Conservation (phyloP, 768 basidiomycete genomes). For the Crassisporium funariophilum region DNA sequence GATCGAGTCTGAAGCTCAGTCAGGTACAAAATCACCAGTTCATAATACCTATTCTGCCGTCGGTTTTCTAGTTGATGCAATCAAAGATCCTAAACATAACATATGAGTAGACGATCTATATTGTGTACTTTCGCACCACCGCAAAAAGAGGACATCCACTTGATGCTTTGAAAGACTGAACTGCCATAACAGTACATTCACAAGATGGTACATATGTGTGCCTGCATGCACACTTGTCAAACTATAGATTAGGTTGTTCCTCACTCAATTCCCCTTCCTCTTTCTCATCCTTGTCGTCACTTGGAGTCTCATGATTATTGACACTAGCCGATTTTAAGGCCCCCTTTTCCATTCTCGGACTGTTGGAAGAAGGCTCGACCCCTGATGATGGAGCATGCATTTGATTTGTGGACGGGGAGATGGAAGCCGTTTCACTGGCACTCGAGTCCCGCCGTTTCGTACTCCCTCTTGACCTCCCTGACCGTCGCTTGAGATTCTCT, state of each 20-base stretch:
- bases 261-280: slow-evolving; percentile 47
- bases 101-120: too few species aligned
- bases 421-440: slow-evolving; percentile 49
- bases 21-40: too few species aligned
- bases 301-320: slow-evolving; percentile 10
- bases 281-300: slow-evolving; percentile 30
- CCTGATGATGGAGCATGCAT: slow-evolving; percentile 4
- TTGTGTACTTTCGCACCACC: too few species aligned
- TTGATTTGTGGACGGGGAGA: slow-evolving; percentile 23
- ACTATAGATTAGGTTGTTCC: slow-evolving; percentile 16
- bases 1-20: too few species aligned
- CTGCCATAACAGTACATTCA: slow-evolving; percentile 5
- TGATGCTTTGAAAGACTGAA: slow-evolving; percentile 2
- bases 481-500: slow-evolving; percentile 45
- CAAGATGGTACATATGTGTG: slow-evolving; percentile 1
- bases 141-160: too few species aligned
- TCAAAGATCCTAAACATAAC: too few species aligned
- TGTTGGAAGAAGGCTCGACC: slow-evolving; percentile 3
- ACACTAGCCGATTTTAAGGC: slow-evolving; percentile 11
- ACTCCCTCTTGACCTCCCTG: slow-evolving; percentile 47
- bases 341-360: slow-evolving; percentile 4
- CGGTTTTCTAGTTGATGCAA: too few species aligned
- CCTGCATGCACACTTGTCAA: background rate
- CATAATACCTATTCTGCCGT: too few species aligned
- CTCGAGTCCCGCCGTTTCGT: slow-evolving; percentile 50